Base-by-base conservation (phyloP, 2,329 filamentous ascomycete species). In the Emergomyces orientalis region DNA sequence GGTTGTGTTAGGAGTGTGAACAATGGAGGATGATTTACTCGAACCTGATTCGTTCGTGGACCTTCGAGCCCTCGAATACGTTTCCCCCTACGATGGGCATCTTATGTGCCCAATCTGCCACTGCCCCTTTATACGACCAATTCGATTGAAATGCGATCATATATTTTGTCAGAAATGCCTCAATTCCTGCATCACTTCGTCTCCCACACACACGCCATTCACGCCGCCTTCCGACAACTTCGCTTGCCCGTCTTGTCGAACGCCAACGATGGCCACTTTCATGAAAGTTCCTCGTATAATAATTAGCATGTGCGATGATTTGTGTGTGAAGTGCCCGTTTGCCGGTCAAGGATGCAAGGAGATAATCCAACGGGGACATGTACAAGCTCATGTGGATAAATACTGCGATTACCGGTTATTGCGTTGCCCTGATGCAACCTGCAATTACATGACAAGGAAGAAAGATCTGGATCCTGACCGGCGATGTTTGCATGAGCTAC, bases 51-150 rank as follows among this genome's bases (percentile, higher is more conserved):
- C 60, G 3, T 63, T 69, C 8, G 74, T 85, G 65, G 85, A 87
- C 69, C 72, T 86, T 58, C 79, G 83, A 62, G 71, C 77, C 45
- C 79, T 87, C 67, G 84, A 87, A 63, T 84, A 85, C 74, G 78
- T 84, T 63, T 75, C 78, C 59, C 71, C 74, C 34, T 82, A 82
- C 69, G 84, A 87, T 70, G 78, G 78, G 65, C 85, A 87, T 69
- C 77, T 87, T 59, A 81, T 85, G 76, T 87, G 85, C 69, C 80
- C 84, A 19, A 87, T 87, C 66, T 87, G 85, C 72, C 83, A 84
- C 69, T 83, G 82, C 64, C 82, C 85, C 8, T 86, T 86, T 68
- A 79, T 86, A 62, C 75, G 80, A 60, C 84, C 85, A 1, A 78
- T 85, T 54, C 77, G 82, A 67, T 75, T 85, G 57, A 77, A 81